Evolutionary conservation across 225 moss, liverwort and hornwort genomes (phyloP).

Genomic region (Sphagnum tenellum): DNA sequence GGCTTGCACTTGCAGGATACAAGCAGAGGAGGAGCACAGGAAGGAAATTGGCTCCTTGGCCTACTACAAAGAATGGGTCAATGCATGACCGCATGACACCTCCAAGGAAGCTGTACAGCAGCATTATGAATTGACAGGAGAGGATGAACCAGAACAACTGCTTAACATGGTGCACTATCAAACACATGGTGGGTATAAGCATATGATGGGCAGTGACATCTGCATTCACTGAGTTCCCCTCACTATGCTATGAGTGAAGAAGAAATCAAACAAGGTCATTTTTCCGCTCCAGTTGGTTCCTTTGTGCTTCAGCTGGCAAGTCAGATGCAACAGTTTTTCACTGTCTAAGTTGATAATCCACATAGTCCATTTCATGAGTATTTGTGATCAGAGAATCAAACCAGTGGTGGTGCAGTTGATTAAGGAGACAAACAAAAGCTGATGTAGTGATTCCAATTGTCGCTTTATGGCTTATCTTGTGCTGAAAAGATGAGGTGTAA

Average conservation of each 20-base stretch:
- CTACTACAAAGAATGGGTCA: slow-evolving; percentile 94
- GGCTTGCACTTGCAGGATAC: slow-evolving; percentile 36
- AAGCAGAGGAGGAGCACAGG: slow-evolving; percentile 64
- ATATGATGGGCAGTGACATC: slow-evolving; percentile 84
- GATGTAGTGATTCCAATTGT: no score
- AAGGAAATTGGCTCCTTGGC: slow-evolving; percentile 58
- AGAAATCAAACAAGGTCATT: slow-evolving; percentile 73
- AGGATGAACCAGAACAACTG: slow-evolving; percentile 67
- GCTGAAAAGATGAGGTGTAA: no score
- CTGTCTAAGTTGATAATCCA: no score
- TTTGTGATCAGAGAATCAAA: no score
- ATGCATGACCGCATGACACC: slow-evolving; percentile 50
- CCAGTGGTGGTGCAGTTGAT: no score
- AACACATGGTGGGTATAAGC: slow-evolving; percentile 56
- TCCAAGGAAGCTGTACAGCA: slow-evolving; percentile 55
- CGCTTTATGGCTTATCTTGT: no score
- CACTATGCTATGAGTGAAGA: slow-evolving; percentile 79
- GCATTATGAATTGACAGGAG: slow-evolving; percentile 45
- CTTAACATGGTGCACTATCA: slow-evolving; percentile 79
- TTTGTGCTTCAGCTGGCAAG: not conserved
- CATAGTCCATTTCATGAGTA: no score
- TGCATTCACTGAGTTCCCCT: slow-evolving; percentile 83
- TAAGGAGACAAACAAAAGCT: no score
- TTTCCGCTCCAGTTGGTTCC: not conserved
- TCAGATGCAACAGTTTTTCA: no score